Evolutionary conservation across 2,329 filamentous ascomycete species (phyloP).

Genomic region (Paramyrothecium sp.): DNA sequence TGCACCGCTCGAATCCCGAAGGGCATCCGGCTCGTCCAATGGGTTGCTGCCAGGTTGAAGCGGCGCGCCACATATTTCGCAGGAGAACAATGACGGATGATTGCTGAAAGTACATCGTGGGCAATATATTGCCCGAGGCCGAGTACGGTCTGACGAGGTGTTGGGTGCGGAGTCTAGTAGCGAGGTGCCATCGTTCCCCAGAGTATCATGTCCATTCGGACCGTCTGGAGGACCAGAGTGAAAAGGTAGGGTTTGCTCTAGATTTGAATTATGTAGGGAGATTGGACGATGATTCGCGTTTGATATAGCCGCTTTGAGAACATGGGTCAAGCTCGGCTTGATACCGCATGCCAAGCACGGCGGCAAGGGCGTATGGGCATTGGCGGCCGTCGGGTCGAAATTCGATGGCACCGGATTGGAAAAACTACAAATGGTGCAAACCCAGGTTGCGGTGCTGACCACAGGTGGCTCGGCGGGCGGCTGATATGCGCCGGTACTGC

Average conservation of each 20-base stretch:
- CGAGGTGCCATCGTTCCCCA: no score
- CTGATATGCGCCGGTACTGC: conserved; percentile 41
- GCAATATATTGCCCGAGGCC: conserved; percentile 47
- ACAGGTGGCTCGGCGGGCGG: conserved; percentile 38
- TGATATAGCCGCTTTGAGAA: conserved; percentile 83
- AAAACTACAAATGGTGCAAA: conserved; percentile 94
- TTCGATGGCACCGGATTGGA: conserved; percentile 91
- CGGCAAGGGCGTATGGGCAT: conserved; percentile 73
- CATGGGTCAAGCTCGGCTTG: conserved; percentile 77
- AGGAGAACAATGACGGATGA: conserved; percentile 79
- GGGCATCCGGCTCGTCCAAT: conserved; percentile 50
- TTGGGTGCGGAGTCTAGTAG: no score
- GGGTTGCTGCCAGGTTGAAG: conserved; percentile 54
- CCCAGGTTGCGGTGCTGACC: conserved; percentile 74
- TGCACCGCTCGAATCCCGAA: neutral
- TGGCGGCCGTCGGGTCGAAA: conserved; percentile 83
- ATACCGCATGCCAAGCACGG: conserved; percentile 94
- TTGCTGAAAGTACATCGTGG: conserved; percentile 93
- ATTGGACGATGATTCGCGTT: conserved; percentile 59
- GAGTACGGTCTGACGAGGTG: neutral
- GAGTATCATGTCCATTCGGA: no score
- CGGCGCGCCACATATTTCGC: conserved; percentile 87
- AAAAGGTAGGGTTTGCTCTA: no score
- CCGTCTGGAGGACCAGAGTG: no score
- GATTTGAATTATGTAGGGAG: no score